These are phyloP conservation scores for Dactylellina drechsleri DNA, from an alignment of 2,329 filamentous ascomycete genomes.

Conservation along the genomic window DNA sequence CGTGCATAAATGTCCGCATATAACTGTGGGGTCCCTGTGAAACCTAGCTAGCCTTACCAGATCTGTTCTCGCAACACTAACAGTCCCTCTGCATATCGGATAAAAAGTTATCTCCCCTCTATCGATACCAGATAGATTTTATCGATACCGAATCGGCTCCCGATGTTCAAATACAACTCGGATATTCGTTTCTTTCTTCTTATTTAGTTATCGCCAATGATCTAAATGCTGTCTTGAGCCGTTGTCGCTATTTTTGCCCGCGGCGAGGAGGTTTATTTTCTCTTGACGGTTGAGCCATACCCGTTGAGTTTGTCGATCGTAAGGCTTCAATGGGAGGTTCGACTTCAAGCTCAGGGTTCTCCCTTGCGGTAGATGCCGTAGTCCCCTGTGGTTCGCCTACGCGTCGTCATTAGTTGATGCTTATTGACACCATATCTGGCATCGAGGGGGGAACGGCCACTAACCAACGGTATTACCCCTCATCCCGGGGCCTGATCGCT, in stretches of 20 bases:
- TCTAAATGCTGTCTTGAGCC: background rate
- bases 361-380: background rate
- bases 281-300: background rate
- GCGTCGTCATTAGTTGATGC: background rate
- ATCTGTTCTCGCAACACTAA: slow-evolving; percentile 10
- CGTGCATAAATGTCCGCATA: slow-evolving; percentile 28
- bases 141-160: slow-evolving; percentile 8
- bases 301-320: slow-evolving; percentile 1
- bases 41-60: slow-evolving; percentile 9
- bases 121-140: slow-evolving; percentile 6
- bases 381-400: slow-evolving; percentile 1
- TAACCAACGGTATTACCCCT: slow-evolving; percentile 2
- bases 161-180: background rate
- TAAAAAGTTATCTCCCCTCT: background rate
- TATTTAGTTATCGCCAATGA: background rate
- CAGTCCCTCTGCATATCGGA: slow-evolving; percentile 12
- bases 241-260: slow-evolving; percentile 12
- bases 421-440: slow-evolving; percentile 8
- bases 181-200: background rate
- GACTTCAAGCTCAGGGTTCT: background rate
- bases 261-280: slow-evolving; percentile 17
- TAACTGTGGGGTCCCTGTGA: slow-evolving; percentile 8
- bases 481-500: background rate
- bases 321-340: background rate
- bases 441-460: background rate